Evolutionary conservation across 257 asterid genomes (phyloP), one percentile per base, ranked within the genome.

Genomic region (Solanum virginianum): DNA sequence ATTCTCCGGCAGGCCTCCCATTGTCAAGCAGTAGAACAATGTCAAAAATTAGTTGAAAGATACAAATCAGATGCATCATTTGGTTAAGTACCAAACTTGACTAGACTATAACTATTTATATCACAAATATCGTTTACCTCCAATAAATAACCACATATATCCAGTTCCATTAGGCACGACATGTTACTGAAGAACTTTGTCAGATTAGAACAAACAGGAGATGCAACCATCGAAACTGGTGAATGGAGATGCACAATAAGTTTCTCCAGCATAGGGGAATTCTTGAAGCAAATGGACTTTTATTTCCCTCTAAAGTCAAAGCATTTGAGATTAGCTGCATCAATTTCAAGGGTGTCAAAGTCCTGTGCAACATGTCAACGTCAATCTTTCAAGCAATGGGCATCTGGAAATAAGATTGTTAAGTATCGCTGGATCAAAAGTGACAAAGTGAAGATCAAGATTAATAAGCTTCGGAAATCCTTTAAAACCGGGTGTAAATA

Each of bases 291-390:
- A 81, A 92, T 84, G 12, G 88, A 90, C 80, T 69, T 85, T 83
- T 88, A 88, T 20, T 86, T 85, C n/a, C 95, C 93, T 59, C 85
- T 71, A 57, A 92, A 92, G 89, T 91, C 92, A 15, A 92, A 87
- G 68, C 11, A 86, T 20, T 87, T 87, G 89, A 92, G 89, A 53
- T 83, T 86, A 56, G 92, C 86, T 7, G 92, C 91, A 8, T 79
- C 80, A 36, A 92, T 86, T 71, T 90, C 90, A 12, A 92, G 89
- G 80, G 85, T 83, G 80, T 91, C 92, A 62, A 92, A 92, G 84
- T 72, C 84, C 84, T 41, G 92, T 85, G 89, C 94, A 92, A 17
- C 41, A 63, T 22, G 1, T 5, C 70, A 63, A 24, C 41, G 9
- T 26, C 71, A 63, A 63, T 26, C 18, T 63, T n/a, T 63, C 71